Evolutionary conservation across 2,329 filamentous ascomycete genomes (phyloP).

Genomic region (Tolypocladium tundrense): DNA sequence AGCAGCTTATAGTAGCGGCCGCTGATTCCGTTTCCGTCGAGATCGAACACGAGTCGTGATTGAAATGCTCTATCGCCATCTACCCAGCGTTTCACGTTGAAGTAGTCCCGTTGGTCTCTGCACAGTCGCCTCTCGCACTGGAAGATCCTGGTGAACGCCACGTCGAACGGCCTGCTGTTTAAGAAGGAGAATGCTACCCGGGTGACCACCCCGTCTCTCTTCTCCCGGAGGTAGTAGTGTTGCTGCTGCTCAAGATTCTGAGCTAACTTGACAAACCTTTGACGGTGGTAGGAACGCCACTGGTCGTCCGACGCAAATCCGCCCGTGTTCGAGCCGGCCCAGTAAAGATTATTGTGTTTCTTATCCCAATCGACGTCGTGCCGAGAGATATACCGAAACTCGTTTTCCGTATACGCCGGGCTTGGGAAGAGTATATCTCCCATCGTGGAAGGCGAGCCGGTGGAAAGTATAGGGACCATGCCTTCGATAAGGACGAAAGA

Average conservation of each 20-base stretch:
- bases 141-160: slow-evolving; percentile 33
- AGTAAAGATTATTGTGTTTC: slow-evolving; percentile 43
- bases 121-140: slow-evolving; percentile 31
- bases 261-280: slow-evolving; percentile 29
- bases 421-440: slow-evolving; percentile 42
- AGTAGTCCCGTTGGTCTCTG: slow-evolving; percentile 21
- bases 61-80: slow-evolving; percentile 22
- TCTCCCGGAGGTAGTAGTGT: slow-evolving; percentile 21
- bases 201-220: slow-evolving; percentile 8
- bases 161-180: slow-evolving; percentile 29
- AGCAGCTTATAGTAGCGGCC: slow-evolving; percentile 42
- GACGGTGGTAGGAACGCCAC: slow-evolving; percentile 37
- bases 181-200: slow-evolving; percentile 18
- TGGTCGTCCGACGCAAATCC: slow-evolving; percentile 22
- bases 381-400: slow-evolving; percentile 28
- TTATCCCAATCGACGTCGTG: slow-evolving; percentile 35
- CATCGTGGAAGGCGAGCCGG: slow-evolving; percentile 33
- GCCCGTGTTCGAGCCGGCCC: slow-evolving; percentile 46
- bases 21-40: slow-evolving; percentile 47
- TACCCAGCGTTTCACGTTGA: slow-evolving; percentile 19
- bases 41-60: slow-evolving; percentile 36
- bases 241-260: slow-evolving; percentile 17
- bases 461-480: slow-evolving; percentile 35
- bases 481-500: slow-evolving; percentile 29
- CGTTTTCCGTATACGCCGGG: slow-evolving; percentile 33